A percentile compares a stretch with the other conserved stretches of the same genome.
These are phyloP conservation scores for Annulohypoxylon moriforme DNA, from an alignment of 495 filamentous ascomycete genomes.

Conservation along the genomic window DNA sequence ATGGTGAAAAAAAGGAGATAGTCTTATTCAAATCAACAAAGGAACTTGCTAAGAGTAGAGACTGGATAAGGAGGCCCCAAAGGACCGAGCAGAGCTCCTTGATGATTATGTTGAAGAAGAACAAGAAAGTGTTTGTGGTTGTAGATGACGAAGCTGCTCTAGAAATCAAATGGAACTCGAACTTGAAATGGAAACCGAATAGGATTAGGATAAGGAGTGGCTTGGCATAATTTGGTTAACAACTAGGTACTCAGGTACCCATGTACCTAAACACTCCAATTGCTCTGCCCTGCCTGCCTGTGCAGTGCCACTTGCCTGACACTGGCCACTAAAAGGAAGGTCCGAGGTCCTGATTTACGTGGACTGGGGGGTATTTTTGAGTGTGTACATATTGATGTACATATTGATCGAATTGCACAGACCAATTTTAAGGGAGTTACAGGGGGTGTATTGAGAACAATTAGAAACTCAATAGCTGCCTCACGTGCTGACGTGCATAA, in stretches of 20 bases:
- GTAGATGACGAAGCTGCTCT: constrained; percentile 48
- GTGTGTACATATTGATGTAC: constrained; percentile 3
- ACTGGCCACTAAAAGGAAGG: constrained; percentile 1
- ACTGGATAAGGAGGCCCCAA: constrained; percentile 25
- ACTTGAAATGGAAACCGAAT: constrained; percentile 24
- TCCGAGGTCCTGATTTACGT: constrained; percentile 14
- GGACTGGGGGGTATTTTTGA: background rate
- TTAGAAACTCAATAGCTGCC: constrained; percentile 8
- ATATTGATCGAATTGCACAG: constrained; percentile 1
- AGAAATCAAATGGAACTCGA: constrained; percentile 29
- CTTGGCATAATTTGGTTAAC: constrained; percentile 38
- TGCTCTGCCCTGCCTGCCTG: too few species aligned
- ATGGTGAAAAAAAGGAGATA: constrained; percentile 59
- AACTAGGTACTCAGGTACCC: background rate
- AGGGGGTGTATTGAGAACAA: background rate
- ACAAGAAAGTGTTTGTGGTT: constrained; percentile 12
- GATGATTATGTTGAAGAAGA: constrained; percentile 26
- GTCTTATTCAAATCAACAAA: constrained; percentile 16
- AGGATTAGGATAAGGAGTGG: constrained; percentile 35
- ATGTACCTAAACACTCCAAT: background rate
- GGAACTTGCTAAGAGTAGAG: constrained; percentile 20
- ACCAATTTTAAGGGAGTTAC: background rate
- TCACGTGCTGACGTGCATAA: constrained; percentile 18
- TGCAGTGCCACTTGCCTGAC: background rate
- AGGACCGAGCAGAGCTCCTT: constrained; percentile 31